Base-by-base conservation (phyloP, 257 asterid species). In the Ehretia macrophylla region DNA sequence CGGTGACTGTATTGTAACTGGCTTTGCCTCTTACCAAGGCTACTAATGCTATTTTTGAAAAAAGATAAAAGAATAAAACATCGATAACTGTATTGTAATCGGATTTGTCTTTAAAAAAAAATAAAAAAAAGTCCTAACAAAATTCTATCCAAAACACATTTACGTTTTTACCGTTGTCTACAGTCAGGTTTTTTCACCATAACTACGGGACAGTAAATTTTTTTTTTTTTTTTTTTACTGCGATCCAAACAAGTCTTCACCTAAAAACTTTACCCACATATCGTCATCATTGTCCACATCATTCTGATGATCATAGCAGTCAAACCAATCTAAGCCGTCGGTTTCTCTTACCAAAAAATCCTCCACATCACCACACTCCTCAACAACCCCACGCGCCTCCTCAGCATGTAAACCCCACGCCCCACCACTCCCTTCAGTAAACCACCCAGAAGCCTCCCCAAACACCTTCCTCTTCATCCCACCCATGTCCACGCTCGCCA, bases 401-500 rank as follows among this genome's bases (percentile, higher is more conserved):
- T 4, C 47, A 0, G 58, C 51, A 5, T 38, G 59, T 21, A 64
- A 20, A 13, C 14, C 17, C 71, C 73, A 75, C 79, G 79, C 74
- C 59, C 77, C 74, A 4, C 67, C 46, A 9, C 60, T 14, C 9
- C 45, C 64, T 12, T 12, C 57, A 14, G 16, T 51, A 20, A 64
- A 49, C 61, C 55, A 32, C 42, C 63, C 57, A 10, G 55, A 42
- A 52, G 58, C 10, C 66, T 32, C 56, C 35, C 63, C 47, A 16
- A n/a, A 11, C 17, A 45, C 17, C 14, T 55, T 17, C 20, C 45
- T 17, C 62, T 59, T 58, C 17, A 64, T 55, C 55, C 78, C 67
- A 11, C 90, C 77, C 77, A 60, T 73, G 70, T 85, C 86, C 35
- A 80, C 27, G 73, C 95, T 83, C 39, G 83, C 95, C 95, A 85